These are phyloP conservation scores for Pichia manshurica DNA, from an alignment of 805 yeast genomes.

Conservation along the genomic window DNA sequence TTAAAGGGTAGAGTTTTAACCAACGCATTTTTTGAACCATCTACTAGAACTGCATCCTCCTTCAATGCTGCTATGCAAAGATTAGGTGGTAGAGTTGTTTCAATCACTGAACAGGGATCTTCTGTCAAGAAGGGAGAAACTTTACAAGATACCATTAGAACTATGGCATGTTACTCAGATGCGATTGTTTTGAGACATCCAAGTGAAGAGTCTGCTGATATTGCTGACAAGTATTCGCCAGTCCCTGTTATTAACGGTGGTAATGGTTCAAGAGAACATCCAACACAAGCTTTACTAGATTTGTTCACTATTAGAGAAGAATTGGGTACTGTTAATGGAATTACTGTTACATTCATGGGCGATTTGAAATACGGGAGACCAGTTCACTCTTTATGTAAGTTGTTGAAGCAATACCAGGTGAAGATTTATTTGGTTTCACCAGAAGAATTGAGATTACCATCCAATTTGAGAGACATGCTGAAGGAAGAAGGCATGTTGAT, in stretches of 20 bases:
- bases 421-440: constrained; percentile 91
- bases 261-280: constrained; percentile 96
- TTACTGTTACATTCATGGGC: constrained; percentile 98
- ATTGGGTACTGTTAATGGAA: constrained; percentile 96
- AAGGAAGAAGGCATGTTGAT: constrained; percentile 61
- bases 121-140: constrained; percentile 98
- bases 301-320: constrained; percentile 98
- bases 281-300: constrained; percentile 97
- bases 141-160: constrained; percentile 91
- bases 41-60: constrained; percentile 93
- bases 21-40: constrained; percentile 96
- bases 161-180: constrained; percentile 92
- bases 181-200: constrained; percentile 98
- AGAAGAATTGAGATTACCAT: constrained; percentile 78
- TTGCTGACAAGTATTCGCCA: constrained; percentile 94
- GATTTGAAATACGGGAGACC: constrained; percentile 98
- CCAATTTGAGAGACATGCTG: constrained; percentile 62
- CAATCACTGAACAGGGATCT: constrained; percentile 80
- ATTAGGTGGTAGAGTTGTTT: constrained; percentile 94
- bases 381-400: constrained; percentile 89
- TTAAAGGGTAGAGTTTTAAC: constrained; percentile 87
- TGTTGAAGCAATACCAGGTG: constrained; percentile 88
- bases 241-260: constrained; percentile 98
- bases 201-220: constrained; percentile 80
- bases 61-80: constrained; percentile 99